Evolutionary conservation across 2,329 filamentous ascomycete species (phyloP).

Genomic region (Aciculosporium take): DNA sequence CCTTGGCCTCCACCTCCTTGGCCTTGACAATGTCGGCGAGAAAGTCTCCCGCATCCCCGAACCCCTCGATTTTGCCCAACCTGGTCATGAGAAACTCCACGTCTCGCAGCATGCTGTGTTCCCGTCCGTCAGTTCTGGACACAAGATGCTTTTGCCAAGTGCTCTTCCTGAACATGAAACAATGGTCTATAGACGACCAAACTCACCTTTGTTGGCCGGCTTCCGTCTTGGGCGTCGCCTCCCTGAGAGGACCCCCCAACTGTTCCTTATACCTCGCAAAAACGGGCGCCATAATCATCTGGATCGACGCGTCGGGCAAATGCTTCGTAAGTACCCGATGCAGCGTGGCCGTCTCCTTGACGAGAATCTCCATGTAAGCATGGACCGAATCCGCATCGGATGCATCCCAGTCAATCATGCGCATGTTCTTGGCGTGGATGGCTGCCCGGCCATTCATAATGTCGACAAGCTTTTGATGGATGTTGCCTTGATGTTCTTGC

Average conservation of each 20-base stretch:
- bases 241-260: constrained; percentile 56
- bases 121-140: background rate
- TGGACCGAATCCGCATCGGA: constrained; percentile 32
- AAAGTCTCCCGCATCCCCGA: constrained; percentile 56
- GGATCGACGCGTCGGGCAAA: constrained; percentile 60
- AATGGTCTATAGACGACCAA: too few species aligned
- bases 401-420: constrained; percentile 59
- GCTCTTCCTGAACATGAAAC: too few species aligned
- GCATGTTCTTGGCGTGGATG: constrained; percentile 61
- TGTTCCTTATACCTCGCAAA: constrained; percentile 72
- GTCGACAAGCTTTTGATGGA: constrained; percentile 84
- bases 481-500: constrained; percentile 80
- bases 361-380: constrained; percentile 72
- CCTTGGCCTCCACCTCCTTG: constrained; percentile 32
- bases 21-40: constrained; percentile 50
- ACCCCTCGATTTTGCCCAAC: constrained; percentile 66
- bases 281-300: constrained; percentile 74
- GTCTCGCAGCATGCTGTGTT: constrained; percentile 57
- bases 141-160: background rate
- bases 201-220: constrained; percentile 57
- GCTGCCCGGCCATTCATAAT: constrained; percentile 74
- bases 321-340: constrained; percentile 75
- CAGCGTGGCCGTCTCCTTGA: constrained; percentile 72
- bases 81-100: constrained; percentile 57
- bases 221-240: constrained; percentile 49